These are phyloP conservation scores for Penicillium sp. DNA, from an alignment of 2,329 filamentous ascomycete species.

Conservation along the genomic window DNA sequence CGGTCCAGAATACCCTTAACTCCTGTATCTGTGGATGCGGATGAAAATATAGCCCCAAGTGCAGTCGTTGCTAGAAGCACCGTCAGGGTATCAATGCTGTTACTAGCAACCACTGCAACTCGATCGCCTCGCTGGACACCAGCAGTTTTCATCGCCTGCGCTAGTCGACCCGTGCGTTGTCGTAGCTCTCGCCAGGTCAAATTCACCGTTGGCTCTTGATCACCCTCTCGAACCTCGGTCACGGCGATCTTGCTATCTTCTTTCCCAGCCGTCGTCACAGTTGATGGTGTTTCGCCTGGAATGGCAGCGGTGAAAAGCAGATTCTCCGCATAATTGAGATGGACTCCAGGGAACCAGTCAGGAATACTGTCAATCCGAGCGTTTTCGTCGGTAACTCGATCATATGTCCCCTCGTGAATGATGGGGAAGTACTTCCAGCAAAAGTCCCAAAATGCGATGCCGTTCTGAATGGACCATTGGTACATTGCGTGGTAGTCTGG, in stretches of 20 bases:
- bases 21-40: conserved; percentile 81
- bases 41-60: conserved; percentile 76
- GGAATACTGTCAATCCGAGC: conserved; percentile 74
- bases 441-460: conserved; percentile 69
- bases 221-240: conserved; percentile 63
- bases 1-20: conserved; percentile 77
- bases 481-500: conserved; percentile 73
- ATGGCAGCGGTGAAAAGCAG: conserved; percentile 65
- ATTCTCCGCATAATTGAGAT: conserved; percentile 80
- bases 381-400: conserved; percentile 69
- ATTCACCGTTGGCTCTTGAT: conserved; percentile 44
- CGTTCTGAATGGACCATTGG: conserved; percentile 67
- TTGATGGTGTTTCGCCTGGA: conserved; percentile 49
- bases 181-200: conserved; percentile 73
- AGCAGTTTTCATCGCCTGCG: conserved; percentile 67
- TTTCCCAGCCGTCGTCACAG: conserved; percentile 63
- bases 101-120: conserved; percentile 75
- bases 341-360: conserved; percentile 76
- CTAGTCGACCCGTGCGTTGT: conserved; percentile 61
- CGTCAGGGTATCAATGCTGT: conserved; percentile 73
- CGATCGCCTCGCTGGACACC: conserved; percentile 75
- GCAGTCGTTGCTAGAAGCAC: conserved; percentile 72
- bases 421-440: conserved; percentile 65
- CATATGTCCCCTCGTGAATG: conserved; percentile 67
- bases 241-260: conserved; percentile 72